Base-by-base conservation (phyloP, 805 yeast species). In the Cyberlindnera misumaiensis region DNA sequence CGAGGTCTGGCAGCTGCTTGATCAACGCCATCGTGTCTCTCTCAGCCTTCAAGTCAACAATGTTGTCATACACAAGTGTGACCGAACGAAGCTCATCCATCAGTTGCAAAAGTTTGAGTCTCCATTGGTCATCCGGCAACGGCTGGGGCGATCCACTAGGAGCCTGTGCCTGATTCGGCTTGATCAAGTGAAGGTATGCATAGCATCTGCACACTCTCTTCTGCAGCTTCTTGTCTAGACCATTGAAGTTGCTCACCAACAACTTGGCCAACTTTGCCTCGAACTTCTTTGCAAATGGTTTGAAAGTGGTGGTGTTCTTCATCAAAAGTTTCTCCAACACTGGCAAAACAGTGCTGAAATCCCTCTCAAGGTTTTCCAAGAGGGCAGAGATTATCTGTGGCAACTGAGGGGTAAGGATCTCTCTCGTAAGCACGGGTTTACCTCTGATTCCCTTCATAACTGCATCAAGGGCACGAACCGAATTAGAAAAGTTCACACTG, bases 371-470 rank as follows among this genome's bases (percentile, higher is more conserved):
- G 22, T 67, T 53, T 3, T 69, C 75, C 39, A 86, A 51, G 36
- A 79, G 65, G 5, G 71, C 57, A 13, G 72, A 59, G 41, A 86
- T 73, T 31, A 83, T 74, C 2, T 68, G 66, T 9, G 84, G 76
- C 41, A 90, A 64, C 49, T 80, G 80, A 7, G 96, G 94, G 2
- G 95, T 84, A 40, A 87, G 69, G 8, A 83, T 65, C 53, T 88
- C 96, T 55, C 97, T 73, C 3, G 90, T 80, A 30, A 90, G 68
- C 1, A 88, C 80, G 1, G 95, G 86, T 53, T 88, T 88, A 2
- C 87, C 90, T 54, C 83, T 75, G 41, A 81, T 77, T 34, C 70
- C 63, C 24, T 55, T 53, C 39, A 63, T 58, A 13, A 67, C 31
- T 11, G 51, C 46, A 16, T 56, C 47, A 43, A 59, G 27, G 3